Evolutionary conservation across 352 stramenopile genomes (phyloP).

Genomic region (Heterotrichella gracilis): DNA sequence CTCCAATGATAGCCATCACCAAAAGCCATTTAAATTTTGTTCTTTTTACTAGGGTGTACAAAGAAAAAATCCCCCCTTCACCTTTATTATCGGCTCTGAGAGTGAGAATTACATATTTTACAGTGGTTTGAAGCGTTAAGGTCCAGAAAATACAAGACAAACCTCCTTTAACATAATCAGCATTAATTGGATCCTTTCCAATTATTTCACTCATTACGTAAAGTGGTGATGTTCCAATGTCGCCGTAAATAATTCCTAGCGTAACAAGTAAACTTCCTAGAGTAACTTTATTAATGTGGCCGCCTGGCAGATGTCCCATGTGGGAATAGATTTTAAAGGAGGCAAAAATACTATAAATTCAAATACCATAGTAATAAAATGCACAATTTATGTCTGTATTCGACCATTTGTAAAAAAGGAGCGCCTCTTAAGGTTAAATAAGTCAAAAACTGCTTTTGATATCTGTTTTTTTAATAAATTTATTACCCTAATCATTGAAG

Average conservation of each 20-base stretch:
- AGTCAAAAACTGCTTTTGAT: too few species aligned
- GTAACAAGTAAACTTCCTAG: background rate
- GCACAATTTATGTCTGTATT: too few species aligned
- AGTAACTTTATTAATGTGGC: background rate
- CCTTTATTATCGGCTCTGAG: conserved; percentile 1
- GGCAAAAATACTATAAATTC: too few species aligned
- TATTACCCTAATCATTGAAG: too few species aligned
- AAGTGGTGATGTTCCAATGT: background rate
- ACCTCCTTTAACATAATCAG: background rate
- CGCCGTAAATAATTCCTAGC: background rate
- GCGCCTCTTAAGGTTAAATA: too few species aligned
- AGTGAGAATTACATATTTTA: conserved; percentile 8
- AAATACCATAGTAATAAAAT: too few species aligned
- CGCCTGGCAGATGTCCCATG: background rate
- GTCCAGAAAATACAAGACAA: background rate
- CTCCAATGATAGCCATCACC: background rate
- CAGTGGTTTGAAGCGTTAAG: background rate
- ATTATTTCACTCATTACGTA: background rate
- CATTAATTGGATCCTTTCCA: background rate
- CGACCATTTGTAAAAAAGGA: too few species aligned
- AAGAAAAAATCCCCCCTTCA: background rate
- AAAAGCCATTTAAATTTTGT: background rate
- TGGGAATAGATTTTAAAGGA: background rate
- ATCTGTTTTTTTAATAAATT: too few species aligned
- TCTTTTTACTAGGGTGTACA: conserved; percentile 1